Evolutionary conservation across 1,284 basidiomycete species (phyloP).

Genomic region (Moesziomyces sp.): DNA sequence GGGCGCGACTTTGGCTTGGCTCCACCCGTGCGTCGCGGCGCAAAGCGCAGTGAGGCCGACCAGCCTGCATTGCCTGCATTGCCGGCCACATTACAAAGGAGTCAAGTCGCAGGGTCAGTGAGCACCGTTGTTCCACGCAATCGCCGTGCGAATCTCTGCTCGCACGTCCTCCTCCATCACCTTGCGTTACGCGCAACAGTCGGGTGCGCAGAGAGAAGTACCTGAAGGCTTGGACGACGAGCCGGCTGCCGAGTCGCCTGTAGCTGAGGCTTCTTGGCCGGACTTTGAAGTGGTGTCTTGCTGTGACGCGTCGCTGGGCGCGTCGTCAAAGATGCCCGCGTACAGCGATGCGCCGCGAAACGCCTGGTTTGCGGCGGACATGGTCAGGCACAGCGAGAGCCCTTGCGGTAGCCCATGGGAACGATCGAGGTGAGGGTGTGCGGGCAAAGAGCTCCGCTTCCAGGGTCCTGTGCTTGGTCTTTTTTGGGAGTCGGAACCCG

Average conservation of each 20-base stretch:
- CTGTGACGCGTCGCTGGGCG: not conserved
- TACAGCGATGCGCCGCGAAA: slow-evolving; percentile 50
- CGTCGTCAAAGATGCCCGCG: slow-evolving; percentile 45
- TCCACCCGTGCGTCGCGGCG: slow-evolving; percentile 40
- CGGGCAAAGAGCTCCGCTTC: too few species aligned
- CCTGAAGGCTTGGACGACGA: slow-evolving; percentile 36
- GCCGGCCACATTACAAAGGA: not conserved
- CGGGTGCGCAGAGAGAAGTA: slow-evolving; percentile 8
- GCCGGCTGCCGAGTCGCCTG: slow-evolving; percentile 3
- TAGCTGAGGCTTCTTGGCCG: not conserved
- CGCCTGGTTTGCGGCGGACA: slow-evolving; percentile 23
- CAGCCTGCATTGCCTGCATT: slow-evolving; percentile 29
- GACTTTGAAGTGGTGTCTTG: not conserved
- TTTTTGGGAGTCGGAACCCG: too few species aligned
- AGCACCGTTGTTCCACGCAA: slow-evolving; percentile 12
- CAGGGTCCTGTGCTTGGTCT: too few species aligned
- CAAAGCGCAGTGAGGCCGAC: slow-evolving; percentile 60
- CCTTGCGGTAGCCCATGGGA: too few species aligned
- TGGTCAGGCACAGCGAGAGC: not conserved
- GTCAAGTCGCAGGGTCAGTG: slow-evolving; percentile 17
- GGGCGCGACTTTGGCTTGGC: slow-evolving; percentile 32
- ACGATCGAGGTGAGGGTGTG: too few species aligned
- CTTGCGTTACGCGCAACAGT: too few species aligned
- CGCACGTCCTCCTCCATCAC: slow-evolving; percentile 2
- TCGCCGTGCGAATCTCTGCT: not conserved